Base-by-base conservation (phyloP, 2,329 filamentous ascomycete species). In the Fusarium sp. region DNA sequence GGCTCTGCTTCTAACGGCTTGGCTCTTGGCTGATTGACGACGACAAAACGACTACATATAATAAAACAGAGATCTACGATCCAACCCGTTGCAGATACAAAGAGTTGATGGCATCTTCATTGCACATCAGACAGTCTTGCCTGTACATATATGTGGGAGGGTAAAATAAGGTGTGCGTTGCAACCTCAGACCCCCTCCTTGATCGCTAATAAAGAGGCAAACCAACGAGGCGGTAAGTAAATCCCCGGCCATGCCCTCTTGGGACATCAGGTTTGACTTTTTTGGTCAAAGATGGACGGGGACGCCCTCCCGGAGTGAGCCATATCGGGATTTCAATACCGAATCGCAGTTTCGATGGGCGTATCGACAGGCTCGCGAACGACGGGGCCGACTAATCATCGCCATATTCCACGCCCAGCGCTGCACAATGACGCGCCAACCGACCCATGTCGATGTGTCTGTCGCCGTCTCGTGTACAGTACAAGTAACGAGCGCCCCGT, bases 1-100 rank as follows among this genome's bases (percentile, higher is more conserved):
- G 64, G 70, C 66, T 72, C 72, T 61, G n/a, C 41, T 48, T 43
- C 46, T 36, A 23, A 41, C 46, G 40, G 18, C 37, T 53, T 56
- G 60, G 47, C 50, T 59, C 16, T 16, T 48, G 47, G 30, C 16
- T 31, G 40, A 58, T 50, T 53, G 47, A 58, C 28, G 30, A 55
- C 46, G 30, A 28, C 36, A 50, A 15, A 3, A 36, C 30, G 11
- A 50, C 16, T 23, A 13, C 18, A 10, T 23, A 23, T 23, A 28
- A 23, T 23, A 18, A 50, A 58, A 39, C 23, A 27, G 18, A 12
- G 16, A 31, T 15, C 8, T 41, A 34, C 12, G 30, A 39, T 4
- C 23, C 23, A 52, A n/a, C 7, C 39, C n/a, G 13, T 40, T 23
- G 7, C n/a, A 39, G 16, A 18, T 55, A 44, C 23, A 34, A 30